phyloP scores from a whole-genome alignment of 257 asterid genomes.

The Paulownia fortunei region DNA sequence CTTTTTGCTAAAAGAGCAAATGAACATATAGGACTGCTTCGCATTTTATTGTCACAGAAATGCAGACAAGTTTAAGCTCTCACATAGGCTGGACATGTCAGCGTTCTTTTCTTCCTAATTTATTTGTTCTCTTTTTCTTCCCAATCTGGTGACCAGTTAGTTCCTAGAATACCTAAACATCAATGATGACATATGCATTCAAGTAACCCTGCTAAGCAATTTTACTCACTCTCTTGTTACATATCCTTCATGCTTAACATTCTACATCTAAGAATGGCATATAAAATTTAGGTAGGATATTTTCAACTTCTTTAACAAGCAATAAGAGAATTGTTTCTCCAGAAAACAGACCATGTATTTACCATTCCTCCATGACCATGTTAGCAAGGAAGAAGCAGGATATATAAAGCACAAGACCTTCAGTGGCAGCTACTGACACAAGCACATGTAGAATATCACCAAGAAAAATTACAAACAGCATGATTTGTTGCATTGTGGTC shows the following conservation, averaged over 20 bases:
- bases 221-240: not conserved
- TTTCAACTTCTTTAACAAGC: not conserved
- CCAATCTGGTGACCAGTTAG: conserved; percentile 6
- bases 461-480: not conserved
- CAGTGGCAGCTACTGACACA: not conserved
- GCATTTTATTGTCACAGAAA: not conserved
- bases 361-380: not conserved
- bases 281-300: not conserved
- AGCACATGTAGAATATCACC: not conserved
- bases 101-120: conserved; percentile 10
- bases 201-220: conserved; percentile 18
- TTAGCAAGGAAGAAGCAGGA: not conserved
- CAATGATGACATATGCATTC: conserved; percentile 30
- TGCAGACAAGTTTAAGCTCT: conserved; percentile 16
- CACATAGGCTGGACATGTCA: conserved; percentile 16
- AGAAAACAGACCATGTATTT: no score
- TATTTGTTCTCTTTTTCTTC: not conserved
- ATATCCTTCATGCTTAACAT: conserved; percentile 14
- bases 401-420: not conserved
- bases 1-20: not conserved
- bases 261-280: not conserved
- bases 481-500: not conserved
- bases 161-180: not conserved
- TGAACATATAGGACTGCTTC: conserved; percentile 10
- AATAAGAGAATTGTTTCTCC: not conserved